A percentile compares a stretch with the other conserved stretches of the same genome.
phyloP scores from a whole-genome alignment of 371 early-diverging fungal species.

The Mucor indicus region DNA sequence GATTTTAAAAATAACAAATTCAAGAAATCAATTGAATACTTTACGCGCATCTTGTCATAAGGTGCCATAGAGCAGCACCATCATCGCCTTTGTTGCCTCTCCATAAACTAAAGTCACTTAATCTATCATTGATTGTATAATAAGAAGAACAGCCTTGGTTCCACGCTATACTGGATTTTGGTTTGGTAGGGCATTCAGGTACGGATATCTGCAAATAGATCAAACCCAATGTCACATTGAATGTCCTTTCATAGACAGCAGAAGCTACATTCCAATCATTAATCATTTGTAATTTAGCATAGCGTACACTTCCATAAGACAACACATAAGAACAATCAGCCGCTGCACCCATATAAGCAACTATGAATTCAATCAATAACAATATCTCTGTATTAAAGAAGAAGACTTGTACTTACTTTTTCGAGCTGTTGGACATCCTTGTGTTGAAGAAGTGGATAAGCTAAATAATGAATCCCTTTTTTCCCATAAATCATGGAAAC shows the following conservation, averaged over 20 bases:
- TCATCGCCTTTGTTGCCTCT: slow-evolving; percentile 69
- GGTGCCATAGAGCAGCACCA: slow-evolving; percentile 89
- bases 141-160: slow-evolving; percentile 72
- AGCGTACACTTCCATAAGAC: slow-evolving; percentile 52
- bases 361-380: slow-evolving; percentile 2
- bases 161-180: slow-evolving; percentile 54
- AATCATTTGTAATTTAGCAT: slow-evolving; percentile 71
- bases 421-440: slow-evolving; percentile 20
- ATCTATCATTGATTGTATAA: slow-evolving; percentile 76
- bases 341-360: slow-evolving; percentile 51
- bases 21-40: neutral
- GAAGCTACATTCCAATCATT: slow-evolving; percentile 79
- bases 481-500: slow-evolving; percentile 18
- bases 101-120: slow-evolving; percentile 91
- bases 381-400: neutral
- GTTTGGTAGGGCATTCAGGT: slow-evolving; percentile 54
- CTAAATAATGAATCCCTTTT: slow-evolving; percentile 1
- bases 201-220: slow-evolving; percentile 73
- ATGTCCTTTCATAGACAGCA: slow-evolving; percentile 82
- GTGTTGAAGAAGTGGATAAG: neutral
- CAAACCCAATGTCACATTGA: slow-evolving; percentile 86
- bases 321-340: slow-evolving; percentile 78
- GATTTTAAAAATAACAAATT: neutral
- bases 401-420: too few relatives aligned
- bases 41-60: slow-evolving; percentile 85